Conservation (phyloP, 2,329 filamentous ascomycete species). For the Colletotrichum destructivum region DNA sequence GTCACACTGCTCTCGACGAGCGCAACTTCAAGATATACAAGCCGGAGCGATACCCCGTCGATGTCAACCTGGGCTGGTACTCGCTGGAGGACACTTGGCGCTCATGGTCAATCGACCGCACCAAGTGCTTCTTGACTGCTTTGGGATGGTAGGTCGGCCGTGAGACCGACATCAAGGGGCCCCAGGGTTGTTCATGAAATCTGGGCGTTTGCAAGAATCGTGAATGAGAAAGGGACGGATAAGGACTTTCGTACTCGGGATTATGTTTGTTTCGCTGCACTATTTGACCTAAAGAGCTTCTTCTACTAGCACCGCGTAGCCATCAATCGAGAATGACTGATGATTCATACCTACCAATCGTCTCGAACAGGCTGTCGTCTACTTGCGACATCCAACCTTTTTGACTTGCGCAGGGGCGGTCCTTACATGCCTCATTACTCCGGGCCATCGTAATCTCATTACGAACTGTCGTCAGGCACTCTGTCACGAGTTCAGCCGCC, state of each 20-base stretch:
- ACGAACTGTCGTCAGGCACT: no score
- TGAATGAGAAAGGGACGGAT: not conserved
- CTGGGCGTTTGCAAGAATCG: not conserved
- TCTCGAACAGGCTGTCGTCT: not conserved
- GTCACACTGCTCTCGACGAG: slow-evolving; percentile 58
- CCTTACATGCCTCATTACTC: no score
- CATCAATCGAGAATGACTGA: slow-evolving; percentile 35
- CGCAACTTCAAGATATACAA: slow-evolving; percentile 49
- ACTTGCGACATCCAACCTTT: no score
- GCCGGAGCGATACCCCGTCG: slow-evolving; percentile 24
- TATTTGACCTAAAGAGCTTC: slow-evolving; percentile 37
- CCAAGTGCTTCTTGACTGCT: not conserved
- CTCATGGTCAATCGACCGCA: slow-evolving; percentile 4
- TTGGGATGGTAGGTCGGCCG: not conserved
- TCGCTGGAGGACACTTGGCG: slow-evolving; percentile 18
- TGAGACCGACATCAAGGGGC: no score
- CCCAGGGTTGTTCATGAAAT: not conserved
- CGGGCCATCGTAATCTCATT: no score
- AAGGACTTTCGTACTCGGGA: slow-evolving; percentile 5
- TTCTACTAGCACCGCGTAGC: slow-evolving; percentile 31
- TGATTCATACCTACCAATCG: slow-evolving; percentile 28
- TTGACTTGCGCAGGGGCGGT: no score
- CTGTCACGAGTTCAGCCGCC: no score
- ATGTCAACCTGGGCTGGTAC: slow-evolving; percentile 21
- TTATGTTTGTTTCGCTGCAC: slow-evolving; percentile 34